Percentiles rank a stretch among this genome's conserved stretches.
Evolutionary conservation across 805 yeast species (phyloP).

Genomic region (Wickerhamiella bombiphila): DNA sequence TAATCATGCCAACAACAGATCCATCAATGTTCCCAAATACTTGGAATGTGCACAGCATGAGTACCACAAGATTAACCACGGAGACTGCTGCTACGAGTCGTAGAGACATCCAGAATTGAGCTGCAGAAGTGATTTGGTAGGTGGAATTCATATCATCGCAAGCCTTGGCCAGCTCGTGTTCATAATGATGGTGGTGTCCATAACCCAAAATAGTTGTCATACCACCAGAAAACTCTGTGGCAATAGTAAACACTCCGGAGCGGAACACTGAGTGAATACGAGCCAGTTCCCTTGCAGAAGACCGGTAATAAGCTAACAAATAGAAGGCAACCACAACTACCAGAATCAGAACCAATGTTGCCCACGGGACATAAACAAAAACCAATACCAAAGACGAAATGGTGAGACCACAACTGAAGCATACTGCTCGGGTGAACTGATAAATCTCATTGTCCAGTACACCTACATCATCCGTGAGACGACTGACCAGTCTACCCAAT

Average conservation of each 20-base stretch:
- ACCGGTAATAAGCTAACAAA: conserved; percentile 37
- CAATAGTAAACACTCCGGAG: conserved; percentile 52
- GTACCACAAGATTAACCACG: conserved; percentile 34
- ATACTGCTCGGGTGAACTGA: conserved; percentile 1
- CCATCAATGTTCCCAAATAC: conserved; percentile 40
- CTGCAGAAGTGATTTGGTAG: conserved; percentile 42
- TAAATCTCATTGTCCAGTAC: conserved; percentile 61
- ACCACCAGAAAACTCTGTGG: conserved; percentile 55
- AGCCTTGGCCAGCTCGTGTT: conserved; percentile 29
- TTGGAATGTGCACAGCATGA: conserved; percentile 43
- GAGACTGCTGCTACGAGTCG: conserved; percentile 43
- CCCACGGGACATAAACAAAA: conserved; percentile 55
- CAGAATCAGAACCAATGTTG: conserved; percentile 45
- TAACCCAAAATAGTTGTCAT: conserved; percentile 49
- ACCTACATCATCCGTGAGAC: conserved; percentile 79
- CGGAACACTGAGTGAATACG: conserved; percentile 59
- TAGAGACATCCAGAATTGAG: conserved; percentile 58
- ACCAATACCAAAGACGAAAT: conserved; percentile 50
- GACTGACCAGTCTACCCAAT: conserved; percentile 65
- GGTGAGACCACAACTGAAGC: conserved; percentile 18
- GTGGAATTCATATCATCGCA: conserved; percentile 53
- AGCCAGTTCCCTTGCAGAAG: conserved; percentile 57
- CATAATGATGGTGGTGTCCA: conserved; percentile 31
- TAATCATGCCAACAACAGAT: conserved; percentile 25
- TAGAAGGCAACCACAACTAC: conserved; percentile 29